phyloP scores from a whole-genome alignment of 2,329 filamentous ascomycete genomes.

The Diaporthe citriasiana region DNA sequence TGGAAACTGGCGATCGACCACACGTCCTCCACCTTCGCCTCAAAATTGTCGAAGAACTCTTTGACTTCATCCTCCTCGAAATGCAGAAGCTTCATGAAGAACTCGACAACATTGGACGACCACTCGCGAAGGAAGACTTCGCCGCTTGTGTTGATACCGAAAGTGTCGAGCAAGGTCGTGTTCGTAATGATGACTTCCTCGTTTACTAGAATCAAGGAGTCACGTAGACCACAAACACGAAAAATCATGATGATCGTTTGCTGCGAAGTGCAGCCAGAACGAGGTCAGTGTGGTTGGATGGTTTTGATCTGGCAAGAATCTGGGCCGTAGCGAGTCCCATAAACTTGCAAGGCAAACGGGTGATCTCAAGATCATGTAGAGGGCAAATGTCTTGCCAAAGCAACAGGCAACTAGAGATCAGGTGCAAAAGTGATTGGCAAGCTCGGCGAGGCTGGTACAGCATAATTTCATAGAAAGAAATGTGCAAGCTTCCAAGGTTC shows the following conservation, averaged over 20 bases:
- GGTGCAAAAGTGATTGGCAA: background rate
- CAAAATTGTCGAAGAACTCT: background rate
- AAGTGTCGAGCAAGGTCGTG: slow-evolving; percentile 4
- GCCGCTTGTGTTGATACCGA: background rate
- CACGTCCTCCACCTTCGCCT: background rate
- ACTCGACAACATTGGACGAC: background rate
- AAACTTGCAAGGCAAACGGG: background rate
- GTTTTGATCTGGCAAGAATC: background rate
- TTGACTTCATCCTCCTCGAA: background rate
- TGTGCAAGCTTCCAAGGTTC: no score
- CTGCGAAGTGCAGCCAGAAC: background rate
- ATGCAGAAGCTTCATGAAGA: background rate
- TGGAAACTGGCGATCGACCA: slow-evolving; percentile 26
- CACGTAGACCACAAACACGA: background rate
- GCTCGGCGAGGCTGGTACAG: background rate
- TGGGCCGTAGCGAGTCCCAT: background rate
- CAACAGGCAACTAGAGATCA: background rate
- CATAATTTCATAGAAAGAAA: background rate
- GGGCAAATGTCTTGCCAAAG: background rate
- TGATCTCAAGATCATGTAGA: background rate
- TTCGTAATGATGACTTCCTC: background rate
- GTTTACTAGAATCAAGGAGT: background rate
- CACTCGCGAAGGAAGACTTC: background rate
- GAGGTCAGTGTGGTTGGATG: background rate
- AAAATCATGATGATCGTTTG: background rate